phyloP scores from a whole-genome alignment of 176 grass and related monocot species.

The Urochloa ruziziensis region DNA sequence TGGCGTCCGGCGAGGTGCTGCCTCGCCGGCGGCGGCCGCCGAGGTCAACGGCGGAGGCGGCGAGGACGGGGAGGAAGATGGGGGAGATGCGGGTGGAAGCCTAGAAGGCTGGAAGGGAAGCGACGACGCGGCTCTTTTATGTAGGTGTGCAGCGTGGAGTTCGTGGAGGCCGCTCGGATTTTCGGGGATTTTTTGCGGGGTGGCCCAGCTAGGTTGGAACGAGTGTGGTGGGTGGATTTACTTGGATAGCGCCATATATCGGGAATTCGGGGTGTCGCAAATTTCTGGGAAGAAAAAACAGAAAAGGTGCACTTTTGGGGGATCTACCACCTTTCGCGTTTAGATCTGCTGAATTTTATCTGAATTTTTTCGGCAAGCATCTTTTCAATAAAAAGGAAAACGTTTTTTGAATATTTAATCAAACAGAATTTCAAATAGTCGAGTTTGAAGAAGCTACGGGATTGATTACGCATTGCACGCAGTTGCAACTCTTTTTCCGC shows the following conservation, averaged over 20 bases:
- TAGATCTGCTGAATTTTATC: neutral
- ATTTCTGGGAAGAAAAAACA: neutral
- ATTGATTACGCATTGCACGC: neutral
- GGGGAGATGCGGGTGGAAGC: neutral
- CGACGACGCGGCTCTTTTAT: conserved; percentile 36
- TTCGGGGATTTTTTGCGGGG: conserved; percentile 26
- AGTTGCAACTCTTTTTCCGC: neutral
- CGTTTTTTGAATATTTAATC: neutral
- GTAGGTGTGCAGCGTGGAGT: neutral
- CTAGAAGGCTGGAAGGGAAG: conserved; percentile 7
- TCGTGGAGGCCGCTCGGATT: conserved; percentile 26
- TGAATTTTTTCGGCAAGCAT: neutral
- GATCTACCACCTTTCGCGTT: neutral
- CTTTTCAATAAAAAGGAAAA: neutral
- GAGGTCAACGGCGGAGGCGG: conserved; percentile 28
- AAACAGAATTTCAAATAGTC: neutral
- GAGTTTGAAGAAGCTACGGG: neutral
- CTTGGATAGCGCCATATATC: neutral
- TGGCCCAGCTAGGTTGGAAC: neutral
- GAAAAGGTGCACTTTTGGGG: neutral
- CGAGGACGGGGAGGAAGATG: neutral
- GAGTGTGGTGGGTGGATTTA: neutral
- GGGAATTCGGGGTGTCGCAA: neutral
- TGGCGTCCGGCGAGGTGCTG: neutral
- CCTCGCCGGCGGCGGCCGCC: conserved; percentile 28